These are phyloP conservation scores for Boletus sp. DNA, from an alignment of 768 basidiomycete species.

Conservation along the genomic window DNA sequence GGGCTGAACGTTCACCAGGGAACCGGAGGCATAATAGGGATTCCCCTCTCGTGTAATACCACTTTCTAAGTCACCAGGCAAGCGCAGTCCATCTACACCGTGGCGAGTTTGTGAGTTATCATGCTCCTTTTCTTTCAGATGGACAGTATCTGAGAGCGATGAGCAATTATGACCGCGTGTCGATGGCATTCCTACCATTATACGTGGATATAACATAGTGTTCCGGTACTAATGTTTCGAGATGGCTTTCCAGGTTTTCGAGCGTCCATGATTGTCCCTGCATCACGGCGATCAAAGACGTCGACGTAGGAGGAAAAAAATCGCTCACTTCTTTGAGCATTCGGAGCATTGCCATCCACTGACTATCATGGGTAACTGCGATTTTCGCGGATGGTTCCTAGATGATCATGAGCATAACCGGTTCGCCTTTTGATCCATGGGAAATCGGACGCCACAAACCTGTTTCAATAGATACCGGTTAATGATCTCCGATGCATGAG, in stretches of 20 bases:
- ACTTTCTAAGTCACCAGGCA: no score
- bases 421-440: neutral
- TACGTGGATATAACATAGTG: neutral
- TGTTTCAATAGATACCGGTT: neutral
- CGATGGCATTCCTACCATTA: neutral
- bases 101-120: no score
- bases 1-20: no score
- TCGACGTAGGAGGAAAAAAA: neutral
- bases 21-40: no score
- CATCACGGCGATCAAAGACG: neutral
- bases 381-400: neutral
- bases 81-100: no score
- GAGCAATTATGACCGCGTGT: neutral
- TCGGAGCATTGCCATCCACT: neutral
- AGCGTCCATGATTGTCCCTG: neutral
- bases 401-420: neutral
- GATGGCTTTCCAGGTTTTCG: neutral
- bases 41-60: no score
- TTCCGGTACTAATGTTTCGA: neutral
- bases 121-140: neutral
- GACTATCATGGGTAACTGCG: neutral
- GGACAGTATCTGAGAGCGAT: neutral
- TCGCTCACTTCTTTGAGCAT: neutral
- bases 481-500: neutral
- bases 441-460: neutral